phyloP scores from a whole-genome alignment of 78 protist genomes.

The Dictyostelium discoideum region dicty_2.7 NC_007089.4:1630501-1631000 shows the following conservation, averaged over 20 bases:
- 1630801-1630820: neutral
- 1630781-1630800: slow-evolving; percentile 33
- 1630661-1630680: neutral
- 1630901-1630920: slow-evolving; percentile 6
- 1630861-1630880: slow-evolving; percentile 19
- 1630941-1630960: neutral
- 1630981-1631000: neutral
- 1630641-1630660: neutral
- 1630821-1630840: neutral
- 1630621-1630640: neutral
- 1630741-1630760: neutral
- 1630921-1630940: neutral
- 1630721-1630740: neutral
- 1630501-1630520: slow-evolving; percentile 31
- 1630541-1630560: neutral
- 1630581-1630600: neutral
- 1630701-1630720: neutral
- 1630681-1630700: neutral
- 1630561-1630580: neutral
- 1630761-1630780: neutral
- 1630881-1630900: neutral
- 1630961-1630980: neutral
- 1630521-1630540: neutral
- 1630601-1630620: neutral
- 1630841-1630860: slow-evolving; percentile 7